A percentile compares a stretch with the other conserved stretches of the same genome.
These are phyloP conservation scores for Eleusine indica DNA, from an alignment of 176 grass and related monocot species.

Conservation along the genomic window DNA sequence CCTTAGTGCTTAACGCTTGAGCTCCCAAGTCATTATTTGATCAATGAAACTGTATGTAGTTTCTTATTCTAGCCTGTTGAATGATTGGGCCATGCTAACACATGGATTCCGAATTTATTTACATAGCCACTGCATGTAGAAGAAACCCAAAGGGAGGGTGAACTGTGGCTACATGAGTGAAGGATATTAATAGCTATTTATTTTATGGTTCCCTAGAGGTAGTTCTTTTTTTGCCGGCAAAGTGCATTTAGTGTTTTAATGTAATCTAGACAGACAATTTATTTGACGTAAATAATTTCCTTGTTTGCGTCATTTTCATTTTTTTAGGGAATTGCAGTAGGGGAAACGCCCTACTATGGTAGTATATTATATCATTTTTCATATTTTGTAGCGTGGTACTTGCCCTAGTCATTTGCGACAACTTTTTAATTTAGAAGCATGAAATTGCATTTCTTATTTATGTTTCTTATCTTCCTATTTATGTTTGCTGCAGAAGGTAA, in stretches of 20 bases:
- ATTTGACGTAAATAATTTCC: not conserved
- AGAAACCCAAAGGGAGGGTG: constrained; percentile 12
- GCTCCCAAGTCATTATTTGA: not conserved
- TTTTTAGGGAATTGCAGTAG: no score
- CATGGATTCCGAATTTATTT: constrained; percentile 5
- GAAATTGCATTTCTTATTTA: constrained; percentile 26
- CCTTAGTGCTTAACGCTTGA: not conserved
- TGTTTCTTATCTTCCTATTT: constrained; percentile 43
- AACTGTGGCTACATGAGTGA: not conserved
- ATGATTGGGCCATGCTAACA: not conserved
- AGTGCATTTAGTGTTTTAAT: not conserved
- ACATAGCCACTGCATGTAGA: not conserved
- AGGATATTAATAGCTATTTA: constrained; percentile 15
- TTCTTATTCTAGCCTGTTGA: not conserved
- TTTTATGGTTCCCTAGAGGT: not conserved
- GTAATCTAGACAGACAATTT: not conserved
- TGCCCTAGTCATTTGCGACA: not conserved
- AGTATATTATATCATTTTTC: no score
- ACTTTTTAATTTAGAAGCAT: constrained; percentile 1
- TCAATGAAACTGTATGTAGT: not conserved
- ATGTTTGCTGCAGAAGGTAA: constrained; percentile 77
- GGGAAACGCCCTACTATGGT: no score
- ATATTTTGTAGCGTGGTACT: not conserved
- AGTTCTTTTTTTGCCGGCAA: not conserved
- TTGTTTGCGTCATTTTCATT: not conserved